These are phyloP conservation scores for Pseudotsuga menziesii DNA, from an alignment of 75 land plant genomes.

Conservation along the genomic window DNA sequence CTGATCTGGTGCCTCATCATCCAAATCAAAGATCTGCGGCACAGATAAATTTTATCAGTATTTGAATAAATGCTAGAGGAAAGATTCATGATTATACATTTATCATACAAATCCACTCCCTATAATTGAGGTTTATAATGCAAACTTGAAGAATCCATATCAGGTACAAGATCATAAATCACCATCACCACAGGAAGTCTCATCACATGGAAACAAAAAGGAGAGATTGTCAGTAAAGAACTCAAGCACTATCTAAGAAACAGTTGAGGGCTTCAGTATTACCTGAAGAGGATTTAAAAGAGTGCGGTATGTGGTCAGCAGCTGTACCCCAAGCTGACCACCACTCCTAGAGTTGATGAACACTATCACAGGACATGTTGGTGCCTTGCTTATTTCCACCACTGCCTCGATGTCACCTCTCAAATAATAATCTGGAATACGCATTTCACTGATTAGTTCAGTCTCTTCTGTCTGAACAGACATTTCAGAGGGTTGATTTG, in stretches of 20 bases:
- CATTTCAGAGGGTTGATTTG: background rate
- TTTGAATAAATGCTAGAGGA: background rate
- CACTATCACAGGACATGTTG: conserved; percentile 68
- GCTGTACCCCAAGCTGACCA: conserved; percentile 77
- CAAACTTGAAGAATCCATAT: background rate
- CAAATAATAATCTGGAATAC: conserved; percentile 51
- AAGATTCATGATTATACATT: background rate
- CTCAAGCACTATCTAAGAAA: background rate
- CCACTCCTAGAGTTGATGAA: conserved; percentile 91
- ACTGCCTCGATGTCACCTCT: background rate
- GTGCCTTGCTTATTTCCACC: conserved; percentile 8
- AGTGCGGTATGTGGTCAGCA: conserved; percentile 44
- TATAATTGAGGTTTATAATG: too few relatives aligned
- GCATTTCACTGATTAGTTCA: background rate
- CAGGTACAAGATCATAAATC: background rate
- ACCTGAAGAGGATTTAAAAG: conserved; percentile 74
- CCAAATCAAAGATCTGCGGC: conserved; percentile 78
- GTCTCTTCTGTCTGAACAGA: background rate
- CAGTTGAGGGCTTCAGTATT: background rate
- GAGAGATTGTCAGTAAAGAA: background rate
- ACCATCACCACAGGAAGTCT: background rate
- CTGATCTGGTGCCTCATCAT: conserved; percentile 71
- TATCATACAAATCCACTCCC: background rate
- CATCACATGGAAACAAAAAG: background rate
- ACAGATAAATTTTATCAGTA: background rate